Evolutionary conservation across 106 monocot genomes (phyloP), one percentile per base, ranked within the genome.

Genomic region (Acorus calamus): DNA sequence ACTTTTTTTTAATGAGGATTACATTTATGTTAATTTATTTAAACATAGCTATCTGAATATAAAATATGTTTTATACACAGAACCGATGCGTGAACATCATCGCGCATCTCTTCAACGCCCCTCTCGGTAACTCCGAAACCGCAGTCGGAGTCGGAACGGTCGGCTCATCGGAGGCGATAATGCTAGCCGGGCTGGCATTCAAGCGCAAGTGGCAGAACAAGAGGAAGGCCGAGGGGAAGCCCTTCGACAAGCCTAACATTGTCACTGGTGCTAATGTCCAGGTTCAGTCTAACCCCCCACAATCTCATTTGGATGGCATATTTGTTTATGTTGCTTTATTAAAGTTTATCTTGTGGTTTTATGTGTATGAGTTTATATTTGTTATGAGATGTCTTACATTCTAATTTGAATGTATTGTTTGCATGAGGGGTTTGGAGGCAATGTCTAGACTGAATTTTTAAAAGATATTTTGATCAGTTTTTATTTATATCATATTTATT

Each of bases 41-140:
- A 28, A 28, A 28, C 28, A 28, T 28, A 28, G 1, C 28, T 28
- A 28, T 28, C 28, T 1, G 28, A 28, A 28, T 28, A 28, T 28
- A 28, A 28, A 28, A 28, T 28, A 1, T 8, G 52, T 6, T 50
- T 50, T 63, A 12, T 63, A 3, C 42, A 28, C 46, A 84, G 84
- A 84, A 84, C 55, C 84, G 84, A 2, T 84, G 84, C 44, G 84
- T 84, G 43, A 80, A 84, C 63, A 84, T 84, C 47, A 84, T 84
- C 4, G 84, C 84, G 5, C 61, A 67, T n/a, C 47, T 84, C 5
- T 84, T 84, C 57, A 69, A 80, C 42, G 84, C 80, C 5, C 77
- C 84, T 44, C 8, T 80, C 11, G 55, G 12, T 44, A 56, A 50
- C 2, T 10, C 59, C 41, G 69, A 77, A 46, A 56, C 70, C 5